Conservation (phyloP, 2,329 filamentous ascomycete species). For the Malbranchea cinnamomea region DNA sequence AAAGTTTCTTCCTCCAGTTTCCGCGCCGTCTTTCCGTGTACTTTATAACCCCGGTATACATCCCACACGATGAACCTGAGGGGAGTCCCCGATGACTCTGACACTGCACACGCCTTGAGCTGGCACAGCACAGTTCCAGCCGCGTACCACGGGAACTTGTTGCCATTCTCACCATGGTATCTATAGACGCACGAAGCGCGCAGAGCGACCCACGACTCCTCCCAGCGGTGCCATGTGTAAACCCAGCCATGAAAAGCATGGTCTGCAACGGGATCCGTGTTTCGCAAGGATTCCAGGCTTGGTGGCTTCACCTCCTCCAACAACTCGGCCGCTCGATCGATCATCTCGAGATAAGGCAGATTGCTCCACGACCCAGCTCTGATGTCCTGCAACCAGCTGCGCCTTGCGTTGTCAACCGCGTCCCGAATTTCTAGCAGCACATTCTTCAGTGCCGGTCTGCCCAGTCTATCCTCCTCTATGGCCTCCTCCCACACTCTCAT, state of each 20-base stretch:
- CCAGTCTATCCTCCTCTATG: slow-evolving; percentile 1
- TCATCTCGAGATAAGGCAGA: slow-evolving; percentile 12
- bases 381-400: slow-evolving; percentile 12
- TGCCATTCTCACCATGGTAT: neutral
- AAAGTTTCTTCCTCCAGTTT: too few species aligned
- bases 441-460: neutral
- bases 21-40: slow-evolving; percentile 7
- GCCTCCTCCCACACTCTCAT: slow-evolving; percentile 13
- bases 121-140: slow-evolving; percentile 16
- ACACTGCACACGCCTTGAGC: slow-evolving; percentile 15
- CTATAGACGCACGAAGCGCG: slow-evolving; percentile 26
- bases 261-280: too few species aligned
- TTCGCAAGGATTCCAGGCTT: slow-evolving; percentile 17
- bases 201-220: slow-evolving; percentile 18
- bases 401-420: slow-evolving; percentile 11
- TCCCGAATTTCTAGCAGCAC: slow-evolving; percentile 11
- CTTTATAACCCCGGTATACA: slow-evolving; percentile 4
- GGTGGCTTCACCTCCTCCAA: slow-evolving; percentile 19
- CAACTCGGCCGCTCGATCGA: slow-evolving; percentile 16
- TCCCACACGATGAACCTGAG: slow-evolving; percentile 4
- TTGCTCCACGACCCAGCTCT: slow-evolving; percentile 7
- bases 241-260: too few species aligned
- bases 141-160: slow-evolving; percentile 13
- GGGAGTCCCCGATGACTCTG: too few species aligned
- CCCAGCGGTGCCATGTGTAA: slow-evolving; percentile 21